Conservation (phyloP, 306 rosid species). For the Cicer judaicum region DNA sequence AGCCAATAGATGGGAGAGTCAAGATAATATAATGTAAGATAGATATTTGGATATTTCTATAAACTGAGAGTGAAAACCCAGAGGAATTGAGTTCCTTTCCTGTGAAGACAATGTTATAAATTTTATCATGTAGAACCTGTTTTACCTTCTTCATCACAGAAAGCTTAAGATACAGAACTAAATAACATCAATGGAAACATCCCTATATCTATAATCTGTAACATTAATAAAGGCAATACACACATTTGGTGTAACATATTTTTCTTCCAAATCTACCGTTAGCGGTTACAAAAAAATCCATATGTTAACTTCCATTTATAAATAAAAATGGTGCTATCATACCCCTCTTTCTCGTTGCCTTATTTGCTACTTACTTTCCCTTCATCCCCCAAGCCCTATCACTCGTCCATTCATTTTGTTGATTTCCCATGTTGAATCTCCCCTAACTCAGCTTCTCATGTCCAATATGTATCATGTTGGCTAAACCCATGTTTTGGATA, state of each 20-base stretch:
- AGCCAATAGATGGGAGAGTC: not conserved
- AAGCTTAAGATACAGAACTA: not conserved
- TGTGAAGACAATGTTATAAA: not conserved
- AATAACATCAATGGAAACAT: not conserved
- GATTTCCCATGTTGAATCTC: constrained; percentile 1
- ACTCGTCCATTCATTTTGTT: not conserved
- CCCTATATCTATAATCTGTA: too few species aligned
- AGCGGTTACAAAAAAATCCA: too few species aligned
- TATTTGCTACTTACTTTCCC: not conserved
- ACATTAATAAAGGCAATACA: too few species aligned
- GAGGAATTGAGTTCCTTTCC: constrained; percentile 9
- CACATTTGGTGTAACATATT: too few species aligned
- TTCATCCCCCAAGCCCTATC: not conserved
- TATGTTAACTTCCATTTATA: too few species aligned
- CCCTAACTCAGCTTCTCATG: not conserved
- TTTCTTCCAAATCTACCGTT: too few species aligned
- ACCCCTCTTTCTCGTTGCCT: not conserved
- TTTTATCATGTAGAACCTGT: not conserved
- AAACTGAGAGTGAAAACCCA: not conserved
- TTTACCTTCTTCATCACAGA: not conserved
- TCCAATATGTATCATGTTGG: constrained; percentile 3
- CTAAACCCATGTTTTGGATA: not conserved
- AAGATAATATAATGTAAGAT: not conserved
- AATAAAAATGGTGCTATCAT: not conserved
- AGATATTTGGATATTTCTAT: not conserved